Evolutionary conservation across 441 rosid species (phyloP).

Genomic region (Bocquillonia castaneifolia): DNA sequence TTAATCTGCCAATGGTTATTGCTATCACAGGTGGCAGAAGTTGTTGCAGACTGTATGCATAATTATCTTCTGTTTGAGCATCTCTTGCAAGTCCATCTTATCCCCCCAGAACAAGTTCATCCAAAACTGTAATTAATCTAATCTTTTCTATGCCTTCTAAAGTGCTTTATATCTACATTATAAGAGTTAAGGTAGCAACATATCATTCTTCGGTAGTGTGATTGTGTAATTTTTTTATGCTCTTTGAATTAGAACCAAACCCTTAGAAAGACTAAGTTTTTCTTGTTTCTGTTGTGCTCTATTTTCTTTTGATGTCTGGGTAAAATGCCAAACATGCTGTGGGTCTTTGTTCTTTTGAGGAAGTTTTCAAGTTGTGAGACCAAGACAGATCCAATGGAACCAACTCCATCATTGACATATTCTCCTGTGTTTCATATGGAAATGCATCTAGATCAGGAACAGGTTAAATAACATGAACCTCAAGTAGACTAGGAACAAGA

Average conservation of each 20-base stretch:
- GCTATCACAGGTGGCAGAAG: slow-evolving; percentile 68
- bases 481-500: too few species aligned
- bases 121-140: slow-evolving; percentile 61
- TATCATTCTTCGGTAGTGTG: not conserved
- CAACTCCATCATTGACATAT: not conserved
- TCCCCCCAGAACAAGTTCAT: slow-evolving; percentile 65
- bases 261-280: not conserved
- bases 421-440: not conserved
- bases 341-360: not conserved
- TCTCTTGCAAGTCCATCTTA: slow-evolving; percentile 66
- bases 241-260: not conserved
- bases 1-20: not conserved
- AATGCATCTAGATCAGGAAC: too few species aligned
- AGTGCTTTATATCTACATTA: not conserved
- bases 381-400: not conserved
- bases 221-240: not conserved
- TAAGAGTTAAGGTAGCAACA: not conserved
- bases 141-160: not conserved
- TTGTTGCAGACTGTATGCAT: slow-evolving; percentile 90
- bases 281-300: not conserved
- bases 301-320: not conserved
- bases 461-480: too few species aligned
- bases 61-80: slow-evolving; percentile 76
- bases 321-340: not conserved
- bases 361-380: not conserved